Evolutionary conservation across 140 eudicot species (phyloP).

Genomic region (Bidens hawaiensis): DNA sequence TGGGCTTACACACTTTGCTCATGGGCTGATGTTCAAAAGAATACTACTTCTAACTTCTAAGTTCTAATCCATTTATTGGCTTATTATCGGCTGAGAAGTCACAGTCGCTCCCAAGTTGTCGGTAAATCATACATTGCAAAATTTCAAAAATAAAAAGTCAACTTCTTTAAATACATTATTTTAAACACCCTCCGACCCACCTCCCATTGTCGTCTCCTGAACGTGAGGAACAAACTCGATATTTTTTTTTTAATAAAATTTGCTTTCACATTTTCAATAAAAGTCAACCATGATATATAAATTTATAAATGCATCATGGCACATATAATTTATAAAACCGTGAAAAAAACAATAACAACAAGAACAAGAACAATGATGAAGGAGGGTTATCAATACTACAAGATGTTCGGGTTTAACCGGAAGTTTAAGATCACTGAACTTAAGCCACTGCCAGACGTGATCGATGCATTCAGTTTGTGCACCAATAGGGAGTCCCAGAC

Average conservation of each 20-base stretch:
- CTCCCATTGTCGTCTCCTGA: not conserved
- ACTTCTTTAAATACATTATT: too few relatives aligned
- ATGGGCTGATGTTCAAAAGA: too few relatives aligned
- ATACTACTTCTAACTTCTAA: too few relatives aligned
- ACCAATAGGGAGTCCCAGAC: slow-evolving; percentile 35
- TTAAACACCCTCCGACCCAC: not conserved
- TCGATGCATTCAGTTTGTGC: slow-evolving; percentile 47
- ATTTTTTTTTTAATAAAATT: not conserved
- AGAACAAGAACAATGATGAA: slow-evolving; percentile 22
- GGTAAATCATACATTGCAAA: not conserved
- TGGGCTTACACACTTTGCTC: too few relatives aligned
- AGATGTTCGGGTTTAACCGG: slow-evolving; percentile 60
- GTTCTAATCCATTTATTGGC: too few relatives aligned
- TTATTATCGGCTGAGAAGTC: too few relatives aligned
- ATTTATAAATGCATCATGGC: not conserved
- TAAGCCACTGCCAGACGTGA: slow-evolving; percentile 69
- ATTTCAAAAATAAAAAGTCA: not conserved
- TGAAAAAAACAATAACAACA: not conserved
- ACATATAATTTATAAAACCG: not conserved
- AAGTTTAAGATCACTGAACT: slow-evolving; percentile 69
- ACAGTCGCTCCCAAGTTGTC: too few relatives aligned
- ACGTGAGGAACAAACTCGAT: not conserved
- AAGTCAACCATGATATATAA: slow-evolving; percentile 8
- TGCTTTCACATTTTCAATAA: not conserved
- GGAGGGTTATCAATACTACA: slow-evolving; percentile 51